Conservation (phyloP, 164 flowering plant genomes). For the Tetracentron sinense region DNA sequence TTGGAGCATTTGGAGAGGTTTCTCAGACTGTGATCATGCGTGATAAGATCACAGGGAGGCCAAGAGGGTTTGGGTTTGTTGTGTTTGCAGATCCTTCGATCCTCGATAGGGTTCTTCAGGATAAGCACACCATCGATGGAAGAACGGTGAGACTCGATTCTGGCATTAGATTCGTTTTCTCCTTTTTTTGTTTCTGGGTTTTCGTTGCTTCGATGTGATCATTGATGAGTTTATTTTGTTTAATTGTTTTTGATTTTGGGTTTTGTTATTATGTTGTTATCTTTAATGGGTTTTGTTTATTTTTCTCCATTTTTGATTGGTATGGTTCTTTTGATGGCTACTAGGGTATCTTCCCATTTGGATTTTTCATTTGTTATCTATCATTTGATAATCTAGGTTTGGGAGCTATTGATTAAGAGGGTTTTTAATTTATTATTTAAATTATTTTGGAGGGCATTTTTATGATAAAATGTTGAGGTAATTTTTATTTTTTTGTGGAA, state of each 20-base stretch:
- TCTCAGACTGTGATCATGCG: conserved; percentile 76
- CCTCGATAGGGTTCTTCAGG: conserved; percentile 9
- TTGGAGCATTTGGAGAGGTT: conserved; percentile 72
- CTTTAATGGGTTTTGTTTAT: background rate
- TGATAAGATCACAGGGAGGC: conserved; percentile 59
- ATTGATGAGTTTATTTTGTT: background rate
- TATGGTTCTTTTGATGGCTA: background rate
- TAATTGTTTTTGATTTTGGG: background rate
- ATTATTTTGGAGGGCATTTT: background rate
- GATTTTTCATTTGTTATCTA: background rate
- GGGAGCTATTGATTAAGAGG: background rate
- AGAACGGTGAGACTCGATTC: background rate
- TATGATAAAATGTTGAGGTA: background rate
- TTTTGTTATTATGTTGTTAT: background rate
- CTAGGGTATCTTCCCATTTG: background rate
- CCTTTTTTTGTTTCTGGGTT: too few relatives aligned
- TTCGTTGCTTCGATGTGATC: too few relatives aligned
- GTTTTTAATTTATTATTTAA: too few relatives aligned
- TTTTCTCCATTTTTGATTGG: background rate
- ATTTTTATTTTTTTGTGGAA: too few relatives aligned
- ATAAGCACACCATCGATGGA: background rate
- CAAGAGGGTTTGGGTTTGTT: conserved; percentile 76
- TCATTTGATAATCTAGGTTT: background rate
- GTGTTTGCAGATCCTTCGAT: conserved; percentile 66
- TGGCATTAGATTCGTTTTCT: background rate